Evolutionary conservation across 768 basidiomycete species (phyloP), one percentile per base, ranked within the genome.

Genomic region (Suillus spraguei): DNA sequence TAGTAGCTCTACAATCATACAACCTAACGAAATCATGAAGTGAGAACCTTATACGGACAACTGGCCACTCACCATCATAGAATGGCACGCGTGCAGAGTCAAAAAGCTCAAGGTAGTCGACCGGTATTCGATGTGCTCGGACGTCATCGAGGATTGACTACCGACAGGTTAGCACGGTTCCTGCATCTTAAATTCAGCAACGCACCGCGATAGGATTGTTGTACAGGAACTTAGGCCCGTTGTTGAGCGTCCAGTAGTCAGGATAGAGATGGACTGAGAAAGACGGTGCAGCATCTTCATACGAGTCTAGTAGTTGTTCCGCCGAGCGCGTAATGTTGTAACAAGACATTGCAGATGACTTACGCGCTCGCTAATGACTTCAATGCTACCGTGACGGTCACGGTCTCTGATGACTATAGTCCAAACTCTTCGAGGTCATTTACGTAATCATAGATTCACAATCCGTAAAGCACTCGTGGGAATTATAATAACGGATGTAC

Each of bases 141-240:
- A 95, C 87, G 71, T 95, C 93, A 69, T 95, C 93, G 46, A 95
- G 80, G 8, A 95, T 76, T 52, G 89, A 87, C 92, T 94, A 69
- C 28, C 32, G 55, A 38, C 5, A 32, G 24, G 56, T 39, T 65
- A 56, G 58, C 24, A 66, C 42, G 44, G 22, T 20, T n/a, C 35
- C 47, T 8, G 42, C 33, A n/a, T 46, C 32, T 50, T n/a, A 52
- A 55, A 55, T 52, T 66, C 46, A 59, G n/a, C 24, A 32, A 56
- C 79, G 56, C 46, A 85, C 83, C 50, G 92, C 90, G 64, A 90
- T 85, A 67, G 85, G 91, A 71, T 88, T 87, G 70, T 90, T 89
- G 74, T 94, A 93, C 62, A 89, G 78, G 72, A 92, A 93, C 81
- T 92, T 92, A 68, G 87, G 85, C 49, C 91, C 89, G 64, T 85